phyloP scores from a whole-genome alignment of 768 basidiomycete genomes.

The Termitomyces titanicus region DNA sequence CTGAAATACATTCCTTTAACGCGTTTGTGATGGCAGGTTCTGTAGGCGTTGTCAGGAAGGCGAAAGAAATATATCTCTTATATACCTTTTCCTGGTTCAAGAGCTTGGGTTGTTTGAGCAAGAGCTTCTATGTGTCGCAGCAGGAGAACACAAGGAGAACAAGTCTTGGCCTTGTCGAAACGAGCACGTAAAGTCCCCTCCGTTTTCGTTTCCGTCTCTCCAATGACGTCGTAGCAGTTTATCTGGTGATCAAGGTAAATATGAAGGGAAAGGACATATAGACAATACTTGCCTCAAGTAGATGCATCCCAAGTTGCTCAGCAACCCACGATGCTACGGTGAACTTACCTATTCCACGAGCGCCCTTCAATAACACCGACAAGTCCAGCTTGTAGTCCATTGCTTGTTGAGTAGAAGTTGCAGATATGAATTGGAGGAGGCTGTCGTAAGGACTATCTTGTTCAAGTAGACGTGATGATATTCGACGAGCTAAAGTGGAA shows the following conservation, averaged over 20 bases:
- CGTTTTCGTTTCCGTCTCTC: conserved; percentile 73
- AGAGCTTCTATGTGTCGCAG: conserved; percentile 82
- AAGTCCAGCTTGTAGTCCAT: conserved; percentile 61
- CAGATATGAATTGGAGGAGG: conserved; percentile 55
- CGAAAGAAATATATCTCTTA: not conserved
- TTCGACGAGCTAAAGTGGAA: conserved; percentile 16
- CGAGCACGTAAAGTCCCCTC: conserved; percentile 68
- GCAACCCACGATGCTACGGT: conserved; percentile 56
- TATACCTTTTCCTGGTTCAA: conserved; percentile 66
- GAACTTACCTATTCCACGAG: conserved; percentile 79
- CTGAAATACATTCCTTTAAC: conserved; percentile 60
- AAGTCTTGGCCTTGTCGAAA: conserved; percentile 72
- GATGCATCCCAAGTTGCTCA: conserved; percentile 65
- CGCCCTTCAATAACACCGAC: conserved; percentile 75
- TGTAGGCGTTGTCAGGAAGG: conserved; percentile 23
- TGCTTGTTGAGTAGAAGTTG: conserved; percentile 54
- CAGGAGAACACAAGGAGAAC: conserved; percentile 83
- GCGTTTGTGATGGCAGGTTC: conserved; percentile 55
- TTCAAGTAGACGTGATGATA: conserved; percentile 25
- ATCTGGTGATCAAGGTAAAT: conserved; percentile 43
- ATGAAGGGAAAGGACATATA: not conserved
- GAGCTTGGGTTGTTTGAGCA: conserved; percentile 58
- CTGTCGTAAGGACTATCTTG: conserved; percentile 37
- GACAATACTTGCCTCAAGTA: conserved; percentile 65
- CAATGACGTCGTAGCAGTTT: conserved; percentile 80